These are phyloP conservation scores for Hanseniaspora clermontiae DNA, from an alignment of 805 yeast species.

Conservation along the genomic window DNA sequence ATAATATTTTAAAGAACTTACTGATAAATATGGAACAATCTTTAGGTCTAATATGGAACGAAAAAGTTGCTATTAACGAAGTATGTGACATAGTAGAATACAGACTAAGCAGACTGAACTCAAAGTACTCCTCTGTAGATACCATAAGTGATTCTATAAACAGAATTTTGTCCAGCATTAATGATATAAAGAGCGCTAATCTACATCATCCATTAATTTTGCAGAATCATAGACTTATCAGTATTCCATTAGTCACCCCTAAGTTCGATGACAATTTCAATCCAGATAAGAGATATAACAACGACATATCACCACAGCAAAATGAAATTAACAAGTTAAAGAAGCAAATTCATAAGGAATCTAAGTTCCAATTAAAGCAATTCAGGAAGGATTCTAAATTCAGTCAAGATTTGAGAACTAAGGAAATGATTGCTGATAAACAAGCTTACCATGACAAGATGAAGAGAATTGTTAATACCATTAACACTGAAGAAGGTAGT, in stretches of 20 bases:
- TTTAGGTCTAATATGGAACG: constrained; percentile 38
- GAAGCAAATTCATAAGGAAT: constrained; percentile 80
- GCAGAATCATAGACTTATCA: constrained; percentile 73
- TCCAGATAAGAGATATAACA: constrained; percentile 86
- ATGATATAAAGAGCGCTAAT: constrained; percentile 16
- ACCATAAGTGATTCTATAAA: constrained; percentile 34
- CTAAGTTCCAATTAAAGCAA: constrained; percentile 76
- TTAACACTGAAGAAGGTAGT: constrained; percentile 88
- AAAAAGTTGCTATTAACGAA: constrained; percentile 49
- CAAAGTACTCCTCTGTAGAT: constrained; percentile 29
- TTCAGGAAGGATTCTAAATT: constrained; percentile 80
- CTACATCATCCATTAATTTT: constrained; percentile 60
- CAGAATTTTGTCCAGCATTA: constrained; percentile 36
- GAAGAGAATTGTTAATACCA: constrained; percentile 73
- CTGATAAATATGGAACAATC: constrained; percentile 24
- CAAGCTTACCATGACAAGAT: constrained; percentile 78
- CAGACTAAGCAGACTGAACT: constrained; percentile 25
- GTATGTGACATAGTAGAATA: constrained; percentile 37
- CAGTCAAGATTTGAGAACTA: constrained; percentile 72
- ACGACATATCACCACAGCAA: constrained; percentile 50
- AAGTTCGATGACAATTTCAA: constrained; percentile 91
- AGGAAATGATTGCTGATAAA: constrained; percentile 61
- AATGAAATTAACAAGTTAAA: constrained; percentile 73
- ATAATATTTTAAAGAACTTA: constrained; percentile 21
- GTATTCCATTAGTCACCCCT: constrained; percentile 77